Base-by-base conservation (phyloP, 176 grass and related monocot genomes). In the Oryza coarctata region DNA sequence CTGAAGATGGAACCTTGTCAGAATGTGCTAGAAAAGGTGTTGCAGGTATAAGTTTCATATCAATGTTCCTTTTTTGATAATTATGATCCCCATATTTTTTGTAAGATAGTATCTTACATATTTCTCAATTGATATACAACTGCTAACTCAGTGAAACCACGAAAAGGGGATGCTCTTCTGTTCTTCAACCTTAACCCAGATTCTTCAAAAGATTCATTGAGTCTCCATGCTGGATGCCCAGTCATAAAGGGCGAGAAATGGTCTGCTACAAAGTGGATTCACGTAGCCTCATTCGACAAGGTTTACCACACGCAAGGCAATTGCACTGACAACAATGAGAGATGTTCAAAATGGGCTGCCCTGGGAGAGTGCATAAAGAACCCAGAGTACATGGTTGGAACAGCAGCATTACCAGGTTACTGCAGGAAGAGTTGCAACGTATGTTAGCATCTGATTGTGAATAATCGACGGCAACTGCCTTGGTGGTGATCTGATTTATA, bases 201-300 rank as follows among this genome's bases (percentile, higher is more conserved):
- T 80, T 76, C 87, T 27, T 77, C 86, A 38, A 84, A 87, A 6
- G 96, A 99, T 41, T 23, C 89, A 57, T 63, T 30, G 73, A 95
- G 93, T 77, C 93, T 99, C 23, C 96, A 99, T n/a, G 91, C 87
- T 31, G 93, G 93, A 29, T 99, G 96, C 32, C 69, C 87, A 1
- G 87, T 98, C 27, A 80, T 93, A 81, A 90, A 95, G 40, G 93
- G 96, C 3, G 96, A 98, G 87, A 95, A 95, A 75, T 98, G 93
- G 96, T 90, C 82, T 0, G 96, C 96, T 33, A 98, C 93, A 7
- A 98, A 98, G 65, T 98, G 96, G 96, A 91, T 98, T 33, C 93
- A 78, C 0, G 90, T 93, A 20, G 90, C 87, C 73, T 98, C 89
- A 0, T 98, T 93, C 17, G 91, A 95, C 88, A 95, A 95, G 82